Conservation (phyloP, 805 yeast genomes). For the Candida silvatica region DNA sequence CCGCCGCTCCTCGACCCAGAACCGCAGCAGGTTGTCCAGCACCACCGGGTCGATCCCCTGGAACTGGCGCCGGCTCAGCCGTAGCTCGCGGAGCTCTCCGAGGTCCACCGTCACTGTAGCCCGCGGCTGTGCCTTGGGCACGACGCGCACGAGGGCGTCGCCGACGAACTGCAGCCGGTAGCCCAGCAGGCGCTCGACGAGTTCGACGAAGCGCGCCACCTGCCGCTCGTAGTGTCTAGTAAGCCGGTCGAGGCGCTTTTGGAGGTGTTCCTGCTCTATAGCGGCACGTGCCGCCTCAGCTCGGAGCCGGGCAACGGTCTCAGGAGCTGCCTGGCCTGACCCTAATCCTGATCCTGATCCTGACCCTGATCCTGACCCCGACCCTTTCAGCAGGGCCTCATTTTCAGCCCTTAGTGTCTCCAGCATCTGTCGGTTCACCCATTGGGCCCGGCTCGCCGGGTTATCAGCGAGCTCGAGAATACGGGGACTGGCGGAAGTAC, state of each 20-base stretch:
- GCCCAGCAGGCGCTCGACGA: constrained; percentile 63
- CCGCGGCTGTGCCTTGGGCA: constrained; percentile 31
- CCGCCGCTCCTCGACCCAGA: constrained; percentile 60
- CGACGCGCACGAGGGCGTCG: constrained; percentile 46
- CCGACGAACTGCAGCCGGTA: constrained; percentile 60
- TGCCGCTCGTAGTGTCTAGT: constrained; percentile 53
- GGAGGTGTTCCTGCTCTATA: too few species aligned
- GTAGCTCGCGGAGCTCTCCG: constrained; percentile 6
- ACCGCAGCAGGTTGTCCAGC: constrained; percentile 44
- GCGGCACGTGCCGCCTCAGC: too few species aligned
- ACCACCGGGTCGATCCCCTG: constrained; percentile 26
- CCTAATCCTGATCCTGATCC: too few species aligned
- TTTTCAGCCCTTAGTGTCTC: constrained; percentile 52
- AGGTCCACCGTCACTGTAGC: constrained; percentile 17
- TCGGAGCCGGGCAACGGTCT: constrained; percentile 40
- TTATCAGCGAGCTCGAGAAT: constrained; percentile 56
- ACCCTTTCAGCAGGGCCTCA: constrained; percentile 34
- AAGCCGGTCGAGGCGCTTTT: constrained; percentile 45
- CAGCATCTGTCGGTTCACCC: constrained; percentile 44
- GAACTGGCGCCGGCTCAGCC: constrained; percentile 51
- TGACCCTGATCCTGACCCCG: too few species aligned
- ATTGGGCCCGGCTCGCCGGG: constrained; percentile 56
- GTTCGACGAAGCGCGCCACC: constrained; percentile 62
- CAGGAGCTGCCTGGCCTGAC: not conserved
- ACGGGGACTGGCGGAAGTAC: constrained; percentile 28